A percentile compares a stretch with the other conserved stretches of the same genome.
Conservation (phyloP, 2,329 filamentous ascomycete genomes). For the Penicillium sp. region DNA sequence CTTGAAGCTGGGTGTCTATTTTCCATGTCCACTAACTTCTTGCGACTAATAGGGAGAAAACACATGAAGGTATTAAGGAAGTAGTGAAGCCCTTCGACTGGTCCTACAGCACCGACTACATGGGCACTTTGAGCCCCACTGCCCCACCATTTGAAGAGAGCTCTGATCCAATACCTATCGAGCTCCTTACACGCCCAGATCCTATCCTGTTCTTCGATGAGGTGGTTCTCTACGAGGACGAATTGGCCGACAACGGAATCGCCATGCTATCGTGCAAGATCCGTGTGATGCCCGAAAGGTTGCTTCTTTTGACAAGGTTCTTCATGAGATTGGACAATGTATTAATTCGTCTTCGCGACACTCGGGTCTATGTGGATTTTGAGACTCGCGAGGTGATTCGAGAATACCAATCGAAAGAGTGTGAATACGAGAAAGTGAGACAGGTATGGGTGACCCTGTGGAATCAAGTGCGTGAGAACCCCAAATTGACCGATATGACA, state of each 20-base stretch:
- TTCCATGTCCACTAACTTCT: neutral
- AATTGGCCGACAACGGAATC: constrained; percentile 96
- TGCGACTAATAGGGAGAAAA: constrained; percentile 61
- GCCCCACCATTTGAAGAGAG: constrained; percentile 45
- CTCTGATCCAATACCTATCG: constrained; percentile 70
- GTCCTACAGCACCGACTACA: constrained; percentile 91
- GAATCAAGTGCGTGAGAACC: neutral
- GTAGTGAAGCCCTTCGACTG: constrained; percentile 96
- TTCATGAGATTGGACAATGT: constrained; percentile 95
- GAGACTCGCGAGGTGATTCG: constrained; percentile 73
- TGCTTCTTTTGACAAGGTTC: constrained; percentile 80
- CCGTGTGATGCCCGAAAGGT: constrained; percentile 83
- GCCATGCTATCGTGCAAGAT: constrained; percentile 87
- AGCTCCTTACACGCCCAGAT: constrained; percentile 82
- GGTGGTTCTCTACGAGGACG: constrained; percentile 93
- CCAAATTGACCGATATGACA: constrained; percentile 20
- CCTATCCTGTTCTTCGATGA: constrained; percentile 97
- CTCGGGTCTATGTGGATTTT: constrained; percentile 89
- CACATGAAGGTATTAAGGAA: constrained; percentile 83
- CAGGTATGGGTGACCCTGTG: constrained; percentile 51
- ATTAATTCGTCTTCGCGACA: constrained; percentile 82
- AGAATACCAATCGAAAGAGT: constrained; percentile 89
- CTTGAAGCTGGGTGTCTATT: neutral
- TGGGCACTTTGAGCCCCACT: constrained; percentile 60
- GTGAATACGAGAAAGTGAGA: constrained; percentile 72